Evolutionary conservation across 2,329 filamentous ascomycete species (phyloP).

Genomic region (Leptographium radiaticola): DNA sequence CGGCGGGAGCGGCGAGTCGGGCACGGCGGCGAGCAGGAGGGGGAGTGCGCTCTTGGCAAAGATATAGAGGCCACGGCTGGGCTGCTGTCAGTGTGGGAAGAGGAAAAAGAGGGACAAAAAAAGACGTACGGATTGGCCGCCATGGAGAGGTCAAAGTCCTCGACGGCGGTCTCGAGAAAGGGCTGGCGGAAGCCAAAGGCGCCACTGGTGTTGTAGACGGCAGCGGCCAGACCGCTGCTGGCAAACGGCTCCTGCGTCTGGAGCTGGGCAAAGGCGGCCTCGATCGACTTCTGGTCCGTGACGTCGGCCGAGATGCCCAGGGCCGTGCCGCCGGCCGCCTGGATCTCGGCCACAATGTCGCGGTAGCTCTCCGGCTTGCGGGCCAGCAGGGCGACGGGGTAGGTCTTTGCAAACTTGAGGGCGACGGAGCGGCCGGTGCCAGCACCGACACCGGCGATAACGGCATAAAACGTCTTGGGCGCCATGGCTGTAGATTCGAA

Average conservation of each 20-base stretch:
- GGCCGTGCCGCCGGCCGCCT: constrained; percentile 51
- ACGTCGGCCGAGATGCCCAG: constrained; percentile 58
- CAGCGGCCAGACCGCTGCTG: constrained; percentile 43
- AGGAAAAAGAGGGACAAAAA: neutral
- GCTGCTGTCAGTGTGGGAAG: neutral
- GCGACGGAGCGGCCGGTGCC: constrained; percentile 41
- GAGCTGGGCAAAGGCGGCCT: constrained; percentile 49
- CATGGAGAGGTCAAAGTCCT: constrained; percentile 35
- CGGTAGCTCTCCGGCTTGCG: constrained; percentile 53
- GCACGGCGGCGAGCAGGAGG: constrained; percentile 49
- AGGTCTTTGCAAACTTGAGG: constrained; percentile 46
- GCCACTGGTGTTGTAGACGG: constrained; percentile 55
- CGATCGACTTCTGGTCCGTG: constrained; percentile 35
- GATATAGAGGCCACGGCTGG: constrained; percentile 54
- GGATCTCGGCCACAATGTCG: constrained; percentile 56
- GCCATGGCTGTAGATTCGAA: constrained; percentile 11
- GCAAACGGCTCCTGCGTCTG: constrained; percentile 37
- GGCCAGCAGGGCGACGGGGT: constrained; percentile 64
- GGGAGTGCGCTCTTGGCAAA: constrained; percentile 65
- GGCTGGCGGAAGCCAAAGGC: constrained; percentile 36
- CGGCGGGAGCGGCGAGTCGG: constrained; percentile 49
- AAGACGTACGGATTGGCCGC: constrained; percentile 33
- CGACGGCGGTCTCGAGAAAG: constrained; percentile 40
- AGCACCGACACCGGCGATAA: constrained; percentile 60
- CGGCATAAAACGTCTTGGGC: constrained; percentile 40